Evolutionary conservation across 2,329 filamentous ascomycete species (phyloP), one percentile per base, ranked within the genome.

Genomic region (Furcasterigmium furcatum): DNA sequence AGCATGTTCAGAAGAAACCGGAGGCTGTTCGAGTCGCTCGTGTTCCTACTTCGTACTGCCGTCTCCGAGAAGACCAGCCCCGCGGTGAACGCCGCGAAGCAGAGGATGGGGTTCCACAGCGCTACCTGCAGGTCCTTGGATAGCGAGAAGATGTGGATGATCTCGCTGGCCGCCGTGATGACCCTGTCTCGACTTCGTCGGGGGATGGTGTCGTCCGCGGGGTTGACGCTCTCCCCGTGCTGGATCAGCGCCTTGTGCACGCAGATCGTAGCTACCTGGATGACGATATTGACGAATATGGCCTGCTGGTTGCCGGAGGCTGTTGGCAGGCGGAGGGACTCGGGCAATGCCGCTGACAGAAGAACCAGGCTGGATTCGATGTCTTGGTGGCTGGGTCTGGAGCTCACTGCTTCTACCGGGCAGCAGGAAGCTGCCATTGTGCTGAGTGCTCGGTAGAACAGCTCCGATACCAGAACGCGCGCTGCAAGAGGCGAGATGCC

Each of bases 191-290:
- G 84, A 54, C 81, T 84, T 53, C 86, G 82, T 8, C 77, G 76
- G 16, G 18, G n/a, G 35, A 77, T 73, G 16, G 85, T 74, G n/a
- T 16, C n/a, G 16, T 19, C 34, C 12, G 19, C n/a, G 34, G 16
- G 12, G 34, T 7, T 5, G 16, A 16, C 16, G n/a, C 16, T 18
- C n/a, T 18, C 9, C 5, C 16, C 34, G 49, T 75, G 73, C 12
- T 69, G 63, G 3, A 80, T 73, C 56, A 85, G 62, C 22, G 83
- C 82, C 62, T 87, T 82, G 55, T 87, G 84, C 7, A 87, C 65
- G 58, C 82, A 86, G 38, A 88, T 87, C 2, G 79, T 79, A 12
- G 82, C 83, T 4, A 83, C 84, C 53, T 87, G 82, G n/a, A 87
- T 77, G 55, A 76, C 78, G 76, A 87, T 83, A 54, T 87, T 86